Conservation (phyloP, 441 rosid genomes). For the Cnidoscolus chayamansa region DNA sequence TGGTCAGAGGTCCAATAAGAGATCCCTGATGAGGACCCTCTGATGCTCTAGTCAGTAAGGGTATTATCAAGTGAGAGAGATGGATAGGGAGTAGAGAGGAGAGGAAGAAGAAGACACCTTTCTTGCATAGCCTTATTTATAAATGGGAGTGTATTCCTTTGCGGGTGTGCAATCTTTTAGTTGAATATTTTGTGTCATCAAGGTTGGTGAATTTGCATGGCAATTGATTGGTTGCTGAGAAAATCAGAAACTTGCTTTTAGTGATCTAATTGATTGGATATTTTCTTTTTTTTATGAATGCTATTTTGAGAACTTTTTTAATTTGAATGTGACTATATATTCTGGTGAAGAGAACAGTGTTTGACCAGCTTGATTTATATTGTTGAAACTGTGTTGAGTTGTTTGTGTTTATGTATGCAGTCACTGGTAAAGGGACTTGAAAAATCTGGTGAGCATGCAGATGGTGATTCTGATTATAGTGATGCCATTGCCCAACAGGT, state of each 20-base stretch:
- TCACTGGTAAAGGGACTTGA: conserved; percentile 49
- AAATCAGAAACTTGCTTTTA: not conserved
- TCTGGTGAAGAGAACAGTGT: not conserved
- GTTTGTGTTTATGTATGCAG: conserved; percentile 23
- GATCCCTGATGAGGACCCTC: too few relatives aligned
- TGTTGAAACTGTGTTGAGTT: not conserved
- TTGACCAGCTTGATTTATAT: not conserved
- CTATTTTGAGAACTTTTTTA: not conserved
- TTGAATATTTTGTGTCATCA: too few relatives aligned
- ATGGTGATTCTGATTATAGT: conserved; percentile 49
- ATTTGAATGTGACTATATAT: not conserved
- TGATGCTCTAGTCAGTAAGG: too few relatives aligned
- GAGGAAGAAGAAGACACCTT: too few relatives aligned
- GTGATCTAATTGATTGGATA: not conserved
- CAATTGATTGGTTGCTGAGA: not conserved
- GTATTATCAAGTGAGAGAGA: too few relatives aligned
- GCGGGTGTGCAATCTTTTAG: too few relatives aligned
- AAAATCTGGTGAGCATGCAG: conserved; percentile 48
- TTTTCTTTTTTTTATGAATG: not conserved
- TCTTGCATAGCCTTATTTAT: too few relatives aligned
- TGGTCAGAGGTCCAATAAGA: too few relatives aligned
- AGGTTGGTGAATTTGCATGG: not conserved
- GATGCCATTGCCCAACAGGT: conserved; percentile 67
- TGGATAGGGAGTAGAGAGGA: too few relatives aligned
- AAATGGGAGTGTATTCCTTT: too few relatives aligned